Evolutionary conservation across 1,139 yeast genomes (phyloP), one percentile per base, ranked within the genome.

Genomic region (Blastobotrys persicus): DNA sequence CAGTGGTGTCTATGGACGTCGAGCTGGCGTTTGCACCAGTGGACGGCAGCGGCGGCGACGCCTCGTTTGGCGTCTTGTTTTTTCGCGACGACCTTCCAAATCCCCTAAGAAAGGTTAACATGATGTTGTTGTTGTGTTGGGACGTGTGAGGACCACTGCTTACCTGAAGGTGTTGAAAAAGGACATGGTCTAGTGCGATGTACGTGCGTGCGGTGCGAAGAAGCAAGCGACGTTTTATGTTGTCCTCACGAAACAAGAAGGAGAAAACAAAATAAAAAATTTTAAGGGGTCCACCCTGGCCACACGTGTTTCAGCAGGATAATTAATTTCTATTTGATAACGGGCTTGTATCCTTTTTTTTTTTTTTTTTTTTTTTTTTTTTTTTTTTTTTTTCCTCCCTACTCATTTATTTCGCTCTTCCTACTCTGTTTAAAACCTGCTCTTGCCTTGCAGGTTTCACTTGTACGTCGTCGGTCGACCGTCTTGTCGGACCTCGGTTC

Each of bases 81-180:
- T 81, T 81, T 58, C 81, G 81, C 32, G 83, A 77, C 53, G 79
- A 75, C 60, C 88, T 73, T 32, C 87, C 86, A 54, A 83, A 76
- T 20, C 88, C 87, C 63, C 86, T 74, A 45, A 69, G 40, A 16
- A 33, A 46, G 42, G 23, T 19, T 50, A 76, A 70, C 14, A 31
- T 20, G 23, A 4, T 17, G 57, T 73, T 19, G 6, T 6, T 28
- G 31, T 31, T 74, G 46, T 45, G 41, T 31, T 4, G 31, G 26
- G 48, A 28, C 20, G 39, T 6, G 16, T 19, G 32, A 2, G 32
- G 14, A 19, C n/a, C n/a, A n/a, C n/a, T 11, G 64, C 74, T 18
- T 61, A 71, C 75, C 73, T 65, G 45, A 73, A 71, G n/a, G 75
- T 69, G 54, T 68, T 73, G 59, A 73, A 69, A 54, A 73, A 73